phyloP scores from a whole-genome alignment of 2,329 filamentous ascomycete genomes.

The Aureobasidium melanogenum region DNA sequence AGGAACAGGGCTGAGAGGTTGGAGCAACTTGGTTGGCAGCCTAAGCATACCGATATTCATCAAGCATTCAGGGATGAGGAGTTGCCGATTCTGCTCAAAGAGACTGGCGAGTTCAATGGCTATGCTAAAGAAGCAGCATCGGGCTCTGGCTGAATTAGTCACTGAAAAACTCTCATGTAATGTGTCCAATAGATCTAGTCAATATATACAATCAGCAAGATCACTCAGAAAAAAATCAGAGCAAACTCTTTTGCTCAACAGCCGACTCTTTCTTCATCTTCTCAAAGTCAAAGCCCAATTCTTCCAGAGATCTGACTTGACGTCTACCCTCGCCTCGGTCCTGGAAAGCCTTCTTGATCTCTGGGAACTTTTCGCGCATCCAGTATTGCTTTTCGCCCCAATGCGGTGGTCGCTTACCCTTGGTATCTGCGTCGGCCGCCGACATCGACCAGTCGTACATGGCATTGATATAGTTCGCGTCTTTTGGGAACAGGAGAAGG shows the following conservation, averaged over 20 bases:
- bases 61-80: slow-evolving; percentile 36
- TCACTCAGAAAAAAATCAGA: neutral
- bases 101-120: slow-evolving; percentile 18
- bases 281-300: slow-evolving; percentile 51
- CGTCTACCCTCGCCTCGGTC: slow-evolving; percentile 48
- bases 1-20: slow-evolving; percentile 37
- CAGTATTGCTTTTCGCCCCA: slow-evolving; percentile 68
- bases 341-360: slow-evolving; percentile 65
- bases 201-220: neutral
- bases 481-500: slow-evolving; percentile 48
- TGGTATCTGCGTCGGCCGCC: slow-evolving; percentile 31
- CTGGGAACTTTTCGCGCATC: slow-evolving; percentile 58
- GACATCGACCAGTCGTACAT: slow-evolving; percentile 53
- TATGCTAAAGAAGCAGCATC: slow-evolving; percentile 12
- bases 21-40: slow-evolving; percentile 37
- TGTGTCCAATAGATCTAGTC: no score
- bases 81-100: slow-evolving; percentile 29
- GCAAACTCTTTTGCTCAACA: slow-evolving; percentile 15
- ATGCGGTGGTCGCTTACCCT: slow-evolving; percentile 57
- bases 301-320: slow-evolving; percentile 54
- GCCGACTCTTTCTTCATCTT: slow-evolving; percentile 21
- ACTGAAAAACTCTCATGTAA: no score
- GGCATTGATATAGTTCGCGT: slow-evolving; percentile 62
- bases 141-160: neutral
- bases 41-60: slow-evolving; percentile 35